Base-by-base conservation (phyloP, 2,329 filamentous ascomycete genomes). In the Aspergillus fructus region DNA sequence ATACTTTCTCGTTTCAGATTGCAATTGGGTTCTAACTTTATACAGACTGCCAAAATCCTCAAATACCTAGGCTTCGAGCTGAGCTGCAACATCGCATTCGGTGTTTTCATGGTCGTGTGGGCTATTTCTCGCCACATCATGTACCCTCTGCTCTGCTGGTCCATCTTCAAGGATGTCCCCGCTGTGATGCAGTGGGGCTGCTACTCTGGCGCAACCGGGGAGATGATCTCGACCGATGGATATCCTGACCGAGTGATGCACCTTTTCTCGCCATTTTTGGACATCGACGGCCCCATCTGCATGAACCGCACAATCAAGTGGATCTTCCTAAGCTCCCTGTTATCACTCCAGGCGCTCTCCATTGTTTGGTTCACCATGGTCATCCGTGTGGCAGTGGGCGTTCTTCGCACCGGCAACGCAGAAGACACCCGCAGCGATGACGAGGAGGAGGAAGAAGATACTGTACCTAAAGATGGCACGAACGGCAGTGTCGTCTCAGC, bases 301-400 rank as follows among this genome's bases (percentile, higher is more conserved):
- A 96, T 88, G 81, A 90, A 90, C 66, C 74, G 85, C 21, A 82
- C 81, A 11, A 85, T 97, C 67, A 87, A 88, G 67, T 89, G 85
- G 82, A 80, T 82, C 12, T 97, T 97, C 78, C 79, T 97, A 15
- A 80, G 82, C 9, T 82, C 91, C 40, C 85, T 99, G 3, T 79
- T 96, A 12, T 83, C 88, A 39, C 81, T 99, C 21, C 92, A 97
- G 74, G 79, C 82, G 21, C 83, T 99, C 53, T 92, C 90, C 33
- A 78, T 96, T 37, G 82, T 90, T 60, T 97, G 94, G 94, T 96
- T 97, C 69, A 82, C 81, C 61, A 89, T 96, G 86, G 96, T 97
- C 64, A 76, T 93, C 40, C 85, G 87, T 56, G 90, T 99, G 2
- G 92, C 92, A 21, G 82, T 89, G 61, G 87, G 88, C 60, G 92